Base-by-base conservation (phyloP, 2,329 filamentous ascomycete genomes). In the Cyphellophora europaea region DNA sequence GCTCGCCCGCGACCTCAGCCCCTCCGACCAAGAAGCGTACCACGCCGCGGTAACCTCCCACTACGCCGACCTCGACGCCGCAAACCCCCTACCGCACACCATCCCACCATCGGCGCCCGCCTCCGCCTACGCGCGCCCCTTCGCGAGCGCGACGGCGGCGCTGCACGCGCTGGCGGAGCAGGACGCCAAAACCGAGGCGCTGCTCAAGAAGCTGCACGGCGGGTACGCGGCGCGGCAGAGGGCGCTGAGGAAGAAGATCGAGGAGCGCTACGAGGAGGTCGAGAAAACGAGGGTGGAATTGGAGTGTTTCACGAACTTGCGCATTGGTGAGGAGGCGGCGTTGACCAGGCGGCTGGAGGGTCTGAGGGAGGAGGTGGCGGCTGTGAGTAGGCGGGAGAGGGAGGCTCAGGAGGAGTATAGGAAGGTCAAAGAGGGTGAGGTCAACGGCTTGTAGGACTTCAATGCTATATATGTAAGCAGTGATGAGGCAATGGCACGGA, bases 111-210 rank as follows among this genome's bases (percentile, higher is more conserved):
- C 82, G 29, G 80, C 87, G 27, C 80, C 84, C 33, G 72, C 86
- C 33, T 77, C 84, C 36, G 77, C 84, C 46, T 61, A 67, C 30
- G 68, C 71, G 47, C 65, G 75, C 47, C 77, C 83, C 2, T 91
- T 94, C 45, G 78, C 91, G 43, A 71, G 70, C 30, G 72, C 87
- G 2, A 82, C 91, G 58, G 74, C 83, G 30, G 68, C 72, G 5
- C 82, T 94, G 43, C 71, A 83, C 48, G 65, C 72, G 3, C 77
- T 78, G 0, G 91, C 88, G 3, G 79, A 89, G 49, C 73, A 79
- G 38, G 84, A 83, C 35, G 85, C 86, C 54, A 93, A 89, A 59
- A 66, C 93, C 1, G 88, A 96, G 61, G 94, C 94, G 72, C 95
- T 91, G 61, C 73, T 98, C 12, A 94, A 94, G 72, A 95, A 91